Evolutionary conservation across 2,329 filamentous ascomycete species (phyloP).

Genomic region (Paraphaeosphaeria sporulosa): DNA sequence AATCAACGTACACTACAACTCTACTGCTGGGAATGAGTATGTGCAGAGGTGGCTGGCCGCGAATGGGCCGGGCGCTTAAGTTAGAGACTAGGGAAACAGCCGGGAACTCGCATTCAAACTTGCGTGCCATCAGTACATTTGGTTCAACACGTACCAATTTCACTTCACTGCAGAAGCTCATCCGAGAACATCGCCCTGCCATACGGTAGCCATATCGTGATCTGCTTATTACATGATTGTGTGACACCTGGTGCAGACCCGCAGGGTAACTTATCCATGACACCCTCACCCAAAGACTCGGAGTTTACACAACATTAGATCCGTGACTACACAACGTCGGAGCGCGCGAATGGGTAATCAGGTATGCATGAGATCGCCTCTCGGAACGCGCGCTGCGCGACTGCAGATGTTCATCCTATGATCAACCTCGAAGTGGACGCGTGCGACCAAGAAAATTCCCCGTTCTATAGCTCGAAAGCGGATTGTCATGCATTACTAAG

Average conservation of each 20-base stretch:
- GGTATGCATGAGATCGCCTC: neutral
- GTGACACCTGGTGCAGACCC: no score
- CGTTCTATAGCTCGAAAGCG: no score
- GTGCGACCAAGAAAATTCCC: neutral
- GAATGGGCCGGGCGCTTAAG: constrained; percentile 31
- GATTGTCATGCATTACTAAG: constrained; percentile 7
- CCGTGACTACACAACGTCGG: no score
- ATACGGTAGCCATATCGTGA: neutral
- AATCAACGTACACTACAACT: constrained; percentile 59
- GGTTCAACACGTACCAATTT: neutral
- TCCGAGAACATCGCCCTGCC: neutral
- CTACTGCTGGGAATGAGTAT: constrained; percentile 50
- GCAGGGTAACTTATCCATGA: no score
- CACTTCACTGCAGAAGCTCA: neutral
- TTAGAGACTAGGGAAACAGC: neutral
- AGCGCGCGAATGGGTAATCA: no score
- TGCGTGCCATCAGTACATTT: neutral
- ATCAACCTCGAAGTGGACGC: neutral
- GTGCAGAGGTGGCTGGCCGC: constrained; percentile 46
- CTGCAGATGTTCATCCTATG: neutral
- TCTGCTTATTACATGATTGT: neutral
- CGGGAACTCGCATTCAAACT: neutral
- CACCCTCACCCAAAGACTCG: no score
- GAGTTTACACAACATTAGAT: no score
- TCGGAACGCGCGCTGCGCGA: constrained; percentile 7